A percentile compares a stretch with the other conserved stretches of the same genome.
Conservation (phyloP, 768 basidiomycete species). For the Cystobasidium ongulense region DNA sequence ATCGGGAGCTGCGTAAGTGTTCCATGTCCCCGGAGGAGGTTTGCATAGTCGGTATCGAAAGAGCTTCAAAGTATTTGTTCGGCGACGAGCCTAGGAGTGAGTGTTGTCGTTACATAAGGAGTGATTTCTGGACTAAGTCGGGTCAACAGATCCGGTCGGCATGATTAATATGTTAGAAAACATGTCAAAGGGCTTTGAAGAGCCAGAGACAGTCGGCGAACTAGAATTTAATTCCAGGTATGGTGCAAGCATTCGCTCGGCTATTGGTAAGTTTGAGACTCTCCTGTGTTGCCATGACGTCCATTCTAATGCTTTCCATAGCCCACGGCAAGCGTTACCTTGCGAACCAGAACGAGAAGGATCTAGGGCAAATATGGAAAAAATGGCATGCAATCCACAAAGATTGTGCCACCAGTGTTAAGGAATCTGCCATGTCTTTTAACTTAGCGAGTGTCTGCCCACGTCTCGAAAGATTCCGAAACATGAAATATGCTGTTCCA, state of each 20-base stretch:
- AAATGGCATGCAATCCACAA: constrained; percentile 11
- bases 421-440: constrained; percentile 5
- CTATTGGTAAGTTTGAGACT: neutral
- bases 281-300: neutral
- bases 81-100: neutral
- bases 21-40: constrained; percentile 23
- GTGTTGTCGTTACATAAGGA: neutral
- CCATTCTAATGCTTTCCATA: neutral
- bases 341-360: neutral
- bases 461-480: neutral
- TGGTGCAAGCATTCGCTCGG: neutral
- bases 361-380: neutral
- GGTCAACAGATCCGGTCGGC: neutral
- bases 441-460: constrained; percentile 26
- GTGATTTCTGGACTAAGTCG: neutral
- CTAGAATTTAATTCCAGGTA: neutral
- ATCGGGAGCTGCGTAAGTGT: constrained; percentile 10
- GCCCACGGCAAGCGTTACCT: neutral
- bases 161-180: constrained; percentile 10
- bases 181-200: neutral
- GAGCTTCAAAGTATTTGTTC: constrained; percentile 11
- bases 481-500: constrained; percentile 8
- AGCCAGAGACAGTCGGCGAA: constrained; percentile 23
- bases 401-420: neutral
- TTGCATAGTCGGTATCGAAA: constrained; percentile 5